Base-by-base conservation (phyloP, 768 basidiomycete species). In the Leucocoprinus birnbaumii region DNA sequence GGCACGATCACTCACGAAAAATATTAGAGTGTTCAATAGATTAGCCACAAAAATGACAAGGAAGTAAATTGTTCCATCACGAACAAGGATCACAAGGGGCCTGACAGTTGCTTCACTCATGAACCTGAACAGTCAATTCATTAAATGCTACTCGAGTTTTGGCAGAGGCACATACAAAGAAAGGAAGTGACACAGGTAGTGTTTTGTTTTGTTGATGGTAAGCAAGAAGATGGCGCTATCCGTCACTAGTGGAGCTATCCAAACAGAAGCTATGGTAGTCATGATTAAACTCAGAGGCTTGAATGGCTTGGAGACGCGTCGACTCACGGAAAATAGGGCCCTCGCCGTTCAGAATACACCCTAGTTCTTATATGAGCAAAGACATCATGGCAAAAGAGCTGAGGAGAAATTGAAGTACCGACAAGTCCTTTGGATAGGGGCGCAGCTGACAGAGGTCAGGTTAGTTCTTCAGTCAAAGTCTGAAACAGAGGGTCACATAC, bases 21-120 rank as follows among this genome's bases (percentile, higher is more conserved):
- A 69, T 10, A 69, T 59, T 9, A 69, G 45, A 16, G 62, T 59
- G 47, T 66, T 69, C 35, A 65, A 24, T 6, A 67, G 37, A 56
- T 69, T 69, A 1, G 62, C 62, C 27, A 63, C 35, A 48, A 66
- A 65, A 10, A 69, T 65, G 13, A 60, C 51, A 18, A 69, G 51
- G 51, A 66, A 69, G 44, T 67, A 69, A 14, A 66, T 48, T 19
- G 57, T 45, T 4, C 67, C 67, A 34, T 69, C 67, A 22, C 66
- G 59, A n/a, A 67, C 31, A 51, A 69, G 64, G 19, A 65, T 48
- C 19, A 60, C 56, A 21, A 67, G 46, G 19, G 62, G 60, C 16
- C 63, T 66, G 38, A 19, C 42, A 18, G 54, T 48, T 14, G 19
- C 40, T n/a, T 48, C 24, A n/a, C 47, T 55, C 47, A 48, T 48